phyloP scores from a whole-genome alignment of 352 stramenopile genomes.

The Hyaloperonospora arabidopsidis region DNA sequence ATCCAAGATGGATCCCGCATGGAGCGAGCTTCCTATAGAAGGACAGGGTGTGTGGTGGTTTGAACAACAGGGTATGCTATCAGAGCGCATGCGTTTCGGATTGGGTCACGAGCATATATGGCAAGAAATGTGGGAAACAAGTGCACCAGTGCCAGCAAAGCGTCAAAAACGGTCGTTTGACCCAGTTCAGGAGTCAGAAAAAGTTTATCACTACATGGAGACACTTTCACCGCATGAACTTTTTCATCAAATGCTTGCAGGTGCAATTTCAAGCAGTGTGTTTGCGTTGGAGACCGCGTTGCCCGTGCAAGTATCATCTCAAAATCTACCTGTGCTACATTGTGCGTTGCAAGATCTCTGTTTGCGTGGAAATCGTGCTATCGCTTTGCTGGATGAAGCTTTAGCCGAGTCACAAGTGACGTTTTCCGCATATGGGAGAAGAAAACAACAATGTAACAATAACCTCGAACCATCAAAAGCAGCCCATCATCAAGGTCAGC shows the following conservation, averaged over 20 bases:
- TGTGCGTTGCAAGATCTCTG: slow-evolving; percentile 31
- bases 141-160: slow-evolving; percentile 35
- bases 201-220: slow-evolving; percentile 78
- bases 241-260: slow-evolving; percentile 73
- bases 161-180: slow-evolving; percentile 73
- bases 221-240: slow-evolving; percentile 69
- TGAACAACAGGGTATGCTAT: slow-evolving; percentile 58
- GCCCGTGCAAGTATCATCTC: slow-evolving; percentile 22
- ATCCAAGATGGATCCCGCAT: slow-evolving; percentile 12
- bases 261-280: slow-evolving; percentile 48
- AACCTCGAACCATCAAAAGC: slow-evolving; percentile 33
- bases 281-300: slow-evolving; percentile 46
- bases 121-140: slow-evolving; percentile 71
- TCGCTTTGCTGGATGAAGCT: slow-evolving; percentile 55
- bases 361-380: slow-evolving; percentile 35
- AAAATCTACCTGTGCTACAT: slow-evolving; percentile 32
- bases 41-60: slow-evolving; percentile 60
- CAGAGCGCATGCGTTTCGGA: slow-evolving; percentile 57
- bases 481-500: slow-evolving; percentile 29
- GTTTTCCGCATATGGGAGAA: slow-evolving; percentile 30
- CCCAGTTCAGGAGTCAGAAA: slow-evolving; percentile 64
- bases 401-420: slow-evolving; percentile 56
- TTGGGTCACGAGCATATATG: slow-evolving; percentile 42
- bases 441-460: slow-evolving; percentile 9
- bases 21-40: slow-evolving; percentile 31